Conservation (phyloP, 148 eudicot species). For the Rhododendron kiyosumense region DNA sequence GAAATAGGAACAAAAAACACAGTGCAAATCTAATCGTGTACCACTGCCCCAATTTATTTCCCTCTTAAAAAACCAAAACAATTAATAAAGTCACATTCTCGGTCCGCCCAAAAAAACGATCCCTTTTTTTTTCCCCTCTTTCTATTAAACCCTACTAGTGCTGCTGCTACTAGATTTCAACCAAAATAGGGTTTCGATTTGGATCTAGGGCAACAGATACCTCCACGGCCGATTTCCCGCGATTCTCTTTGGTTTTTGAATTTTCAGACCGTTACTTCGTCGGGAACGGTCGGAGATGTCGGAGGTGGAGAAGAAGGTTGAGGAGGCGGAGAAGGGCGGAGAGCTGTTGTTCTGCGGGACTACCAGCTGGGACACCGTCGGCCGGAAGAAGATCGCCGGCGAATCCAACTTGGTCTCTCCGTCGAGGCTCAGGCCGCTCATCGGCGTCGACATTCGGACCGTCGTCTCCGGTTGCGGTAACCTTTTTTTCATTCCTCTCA, state of each 20-base stretch:
- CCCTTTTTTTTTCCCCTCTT: not conserved
- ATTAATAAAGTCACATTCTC: slow-evolving; percentile 16
- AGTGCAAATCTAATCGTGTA: not conserved
- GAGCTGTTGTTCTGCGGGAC: slow-evolving; percentile 86
- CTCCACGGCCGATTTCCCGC: slow-evolving; percentile 31
- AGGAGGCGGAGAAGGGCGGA: slow-evolving; percentile 56
- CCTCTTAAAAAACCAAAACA: not conserved
- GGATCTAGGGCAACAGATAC: slow-evolving; percentile 38
- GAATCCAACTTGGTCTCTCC: slow-evolving; percentile 71
- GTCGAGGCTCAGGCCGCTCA: slow-evolving; percentile 80
- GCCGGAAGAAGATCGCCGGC: slow-evolving; percentile 41
- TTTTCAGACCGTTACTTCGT: slow-evolving; percentile 19
- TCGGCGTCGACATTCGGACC: slow-evolving; percentile 69
- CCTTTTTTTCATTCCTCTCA: not conserved
- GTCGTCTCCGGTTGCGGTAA: slow-evolving; percentile 90
- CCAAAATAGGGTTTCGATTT: slow-evolving; percentile 14
- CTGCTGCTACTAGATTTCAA: too few species aligned
- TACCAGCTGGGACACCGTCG: slow-evolving; percentile 80
- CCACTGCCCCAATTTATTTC: not conserved
- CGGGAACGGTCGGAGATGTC: slow-evolving; percentile 32
- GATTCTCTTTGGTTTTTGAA: not conserved
- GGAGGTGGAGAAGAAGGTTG: slow-evolving; percentile 39
- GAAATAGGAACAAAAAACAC: not conserved
- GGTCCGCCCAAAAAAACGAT: slow-evolving; percentile 3
- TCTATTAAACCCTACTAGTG: not conserved